Conservation (phyloP, 2,329 filamentous ascomycete species). For the Xylogone sp. region DNA sequence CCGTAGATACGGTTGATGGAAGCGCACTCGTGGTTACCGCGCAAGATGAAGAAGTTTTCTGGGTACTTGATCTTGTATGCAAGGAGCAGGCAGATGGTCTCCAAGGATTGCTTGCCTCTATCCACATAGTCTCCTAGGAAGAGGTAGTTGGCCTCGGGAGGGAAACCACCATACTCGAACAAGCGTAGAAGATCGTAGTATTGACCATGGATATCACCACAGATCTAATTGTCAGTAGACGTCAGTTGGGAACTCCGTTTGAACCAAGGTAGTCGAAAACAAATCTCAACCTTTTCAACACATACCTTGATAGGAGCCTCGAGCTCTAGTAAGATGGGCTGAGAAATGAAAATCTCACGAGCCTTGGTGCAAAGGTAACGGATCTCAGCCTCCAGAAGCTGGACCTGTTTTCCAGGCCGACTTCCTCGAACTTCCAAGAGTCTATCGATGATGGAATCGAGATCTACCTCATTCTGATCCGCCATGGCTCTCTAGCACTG, state of each 20-base stretch:
- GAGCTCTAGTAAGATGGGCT: conserved; percentile 94
- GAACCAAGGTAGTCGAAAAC: background rate
- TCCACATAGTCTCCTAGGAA: conserved; percentile 99
- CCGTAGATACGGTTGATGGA: conserved; percentile 99
- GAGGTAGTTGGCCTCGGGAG: conserved; percentile 97
- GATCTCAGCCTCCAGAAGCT: conserved; percentile 94
- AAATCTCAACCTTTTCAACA: conserved; percentile 10
- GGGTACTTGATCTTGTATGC: conserved; percentile 99
- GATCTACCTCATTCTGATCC: conserved; percentile 85
- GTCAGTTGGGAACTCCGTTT: background rate
- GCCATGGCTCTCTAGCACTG: conserved; percentile 60
- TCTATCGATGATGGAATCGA: conserved; percentile 99
- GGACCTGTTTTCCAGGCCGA: conserved; percentile 96
- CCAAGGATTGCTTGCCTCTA: conserved; percentile 96
- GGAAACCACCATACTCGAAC: conserved; percentile 98
- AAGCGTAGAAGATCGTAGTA: conserved; percentile 97
- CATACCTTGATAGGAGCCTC: conserved; percentile 98
- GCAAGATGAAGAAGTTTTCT: conserved; percentile 98
- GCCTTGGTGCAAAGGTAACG: conserved; percentile 97
- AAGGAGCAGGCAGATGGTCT: conserved; percentile 94
- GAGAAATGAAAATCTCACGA: conserved; percentile 98
- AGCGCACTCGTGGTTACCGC: conserved; percentile 98
- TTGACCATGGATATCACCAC: conserved; percentile 98
- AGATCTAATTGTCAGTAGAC: conserved; percentile 62
- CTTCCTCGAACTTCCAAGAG: conserved; percentile 96